Evolutionary conservation across 2,329 filamentous ascomycete genomes (phyloP).

Genomic region (Calonectria hawksworthii): DNA sequence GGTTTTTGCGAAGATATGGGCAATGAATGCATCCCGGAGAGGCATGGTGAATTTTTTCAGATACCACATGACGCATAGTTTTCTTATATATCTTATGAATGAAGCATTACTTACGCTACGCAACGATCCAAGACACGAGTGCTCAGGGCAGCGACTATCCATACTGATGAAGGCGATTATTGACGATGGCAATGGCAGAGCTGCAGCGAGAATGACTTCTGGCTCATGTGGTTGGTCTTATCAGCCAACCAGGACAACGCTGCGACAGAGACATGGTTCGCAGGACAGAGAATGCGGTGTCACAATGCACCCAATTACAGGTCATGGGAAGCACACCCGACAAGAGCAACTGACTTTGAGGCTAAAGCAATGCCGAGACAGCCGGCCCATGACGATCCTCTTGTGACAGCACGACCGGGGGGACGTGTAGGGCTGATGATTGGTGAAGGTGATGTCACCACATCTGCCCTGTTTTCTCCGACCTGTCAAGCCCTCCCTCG

Average conservation of each 20-base stretch:
- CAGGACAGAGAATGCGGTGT: neutral
- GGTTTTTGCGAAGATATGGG: constrained; percentile 25
- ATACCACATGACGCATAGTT: constrained; percentile 46
- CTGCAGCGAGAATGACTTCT: neutral
- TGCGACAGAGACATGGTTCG: neutral
- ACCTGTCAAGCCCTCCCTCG: neutral
- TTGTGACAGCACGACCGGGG: constrained; percentile 19
- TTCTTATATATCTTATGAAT: constrained; percentile 31
- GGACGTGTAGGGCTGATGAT: constrained; percentile 24
- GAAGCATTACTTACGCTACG: neutral
- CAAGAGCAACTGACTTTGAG: constrained; percentile 8
- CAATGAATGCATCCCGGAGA: constrained; percentile 38
- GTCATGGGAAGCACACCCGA: neutral
- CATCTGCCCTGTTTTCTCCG: constrained; percentile 1
- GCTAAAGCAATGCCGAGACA: constrained; percentile 5
- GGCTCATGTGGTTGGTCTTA: neutral
- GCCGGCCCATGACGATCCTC: constrained; percentile 11
- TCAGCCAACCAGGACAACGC: neutral
- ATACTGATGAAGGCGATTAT: neutral
- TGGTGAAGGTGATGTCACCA: constrained; percentile 25
- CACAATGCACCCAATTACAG: neutral
- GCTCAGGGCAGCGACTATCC: neutral
- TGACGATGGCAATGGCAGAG: neutral
- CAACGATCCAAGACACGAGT: neutral
- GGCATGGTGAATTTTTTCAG: constrained; percentile 37